Conservation (phyloP, 2,329 filamentous ascomycete genomes). For the Trichophyton schoenleinii region DNA sequence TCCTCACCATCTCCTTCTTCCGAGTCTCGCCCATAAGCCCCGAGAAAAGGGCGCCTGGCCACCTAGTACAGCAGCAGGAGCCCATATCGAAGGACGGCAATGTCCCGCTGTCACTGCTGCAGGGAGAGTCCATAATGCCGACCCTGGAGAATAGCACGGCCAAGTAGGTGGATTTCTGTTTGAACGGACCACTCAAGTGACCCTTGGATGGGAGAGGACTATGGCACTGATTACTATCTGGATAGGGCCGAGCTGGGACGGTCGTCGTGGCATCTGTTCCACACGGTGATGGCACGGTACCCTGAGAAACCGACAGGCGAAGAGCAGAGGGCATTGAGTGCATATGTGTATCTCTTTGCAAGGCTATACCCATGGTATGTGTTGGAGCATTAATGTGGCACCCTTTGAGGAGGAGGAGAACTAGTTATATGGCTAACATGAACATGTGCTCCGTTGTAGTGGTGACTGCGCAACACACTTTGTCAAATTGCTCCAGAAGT, state of each 20-base stretch:
- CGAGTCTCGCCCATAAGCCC: constrained; percentile 28
- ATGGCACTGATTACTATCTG: too few species aligned
- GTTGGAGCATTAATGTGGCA: too few species aligned
- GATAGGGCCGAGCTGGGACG: constrained; percentile 49
- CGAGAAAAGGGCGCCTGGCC: constrained; percentile 29
- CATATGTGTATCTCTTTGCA: constrained; percentile 52
- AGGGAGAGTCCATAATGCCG: constrained; percentile 35
- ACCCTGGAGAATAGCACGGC: constrained; percentile 38
- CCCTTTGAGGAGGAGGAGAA: too few species aligned
- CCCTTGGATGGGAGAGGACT: too few species aligned
- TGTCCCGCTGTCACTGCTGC: constrained; percentile 24
- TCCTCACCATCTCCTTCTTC: constrained; percentile 29
- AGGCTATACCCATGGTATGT: constrained; percentile 50
- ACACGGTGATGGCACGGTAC: constrained; percentile 55
- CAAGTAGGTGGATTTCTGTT: constrained; percentile 25
- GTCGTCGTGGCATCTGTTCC: constrained; percentile 53
- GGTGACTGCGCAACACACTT: constrained; percentile 56
- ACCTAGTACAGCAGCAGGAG: constrained; percentile 23
- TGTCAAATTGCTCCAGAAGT: constrained; percentile 47
- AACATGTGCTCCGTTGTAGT: constrained; percentile 21
- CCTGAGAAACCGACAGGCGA: constrained; percentile 50
- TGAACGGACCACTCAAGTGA: too few species aligned
- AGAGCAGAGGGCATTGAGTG: constrained; percentile 46
- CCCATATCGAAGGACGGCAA: constrained; percentile 10
- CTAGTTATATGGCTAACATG: too few species aligned